These are phyloP conservation scores for Starmerella stellata DNA, from an alignment of 805 yeast genomes.

Conservation along the genomic window DNA sequence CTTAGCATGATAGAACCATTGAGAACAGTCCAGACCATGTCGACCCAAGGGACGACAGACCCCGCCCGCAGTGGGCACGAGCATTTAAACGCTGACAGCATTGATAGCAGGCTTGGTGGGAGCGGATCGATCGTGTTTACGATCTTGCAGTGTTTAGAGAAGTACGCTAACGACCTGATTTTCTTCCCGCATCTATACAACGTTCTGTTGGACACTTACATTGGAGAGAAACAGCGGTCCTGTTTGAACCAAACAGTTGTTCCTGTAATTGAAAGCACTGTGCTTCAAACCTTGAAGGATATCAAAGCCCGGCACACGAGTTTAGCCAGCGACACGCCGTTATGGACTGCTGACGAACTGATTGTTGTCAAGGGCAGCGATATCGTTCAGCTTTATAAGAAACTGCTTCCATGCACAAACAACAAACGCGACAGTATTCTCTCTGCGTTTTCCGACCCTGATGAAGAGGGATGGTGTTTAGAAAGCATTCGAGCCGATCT, in stretches of 20 bases:
- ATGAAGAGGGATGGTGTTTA: slow-evolving; percentile 21
- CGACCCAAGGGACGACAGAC: not conserved
- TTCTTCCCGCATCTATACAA: not conserved
- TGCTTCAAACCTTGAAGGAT: not conserved
- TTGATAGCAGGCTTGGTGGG: not conserved
- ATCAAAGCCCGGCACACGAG: not conserved
- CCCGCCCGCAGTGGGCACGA: not conserved
- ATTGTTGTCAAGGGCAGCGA: slow-evolving; percentile 22
- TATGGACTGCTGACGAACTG: slow-evolving; percentile 15
- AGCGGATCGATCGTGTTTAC: no score
- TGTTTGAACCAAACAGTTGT: not conserved
- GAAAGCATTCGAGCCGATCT: slow-evolving; percentile 21
- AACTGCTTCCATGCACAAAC: slow-evolving; percentile 10
- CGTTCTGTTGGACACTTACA: not conserved
- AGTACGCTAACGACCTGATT: not conserved
- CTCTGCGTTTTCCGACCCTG: slow-evolving; percentile 1
- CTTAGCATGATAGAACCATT: no score
- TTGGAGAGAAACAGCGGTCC: not conserved
- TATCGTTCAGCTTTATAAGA: slow-evolving; percentile 17
- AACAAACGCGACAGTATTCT: slow-evolving; percentile 1
- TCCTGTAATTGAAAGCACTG: not conserved
- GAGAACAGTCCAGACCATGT: no score
- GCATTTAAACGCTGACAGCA: not conserved
- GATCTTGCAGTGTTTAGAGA: not conserved
- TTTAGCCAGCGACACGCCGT: not conserved